Evolutionary conservation across 768 basidiomycete genomes (phyloP), one percentile per base, ranked within the genome.

Genomic region (Tulasnella sp.): DNA sequence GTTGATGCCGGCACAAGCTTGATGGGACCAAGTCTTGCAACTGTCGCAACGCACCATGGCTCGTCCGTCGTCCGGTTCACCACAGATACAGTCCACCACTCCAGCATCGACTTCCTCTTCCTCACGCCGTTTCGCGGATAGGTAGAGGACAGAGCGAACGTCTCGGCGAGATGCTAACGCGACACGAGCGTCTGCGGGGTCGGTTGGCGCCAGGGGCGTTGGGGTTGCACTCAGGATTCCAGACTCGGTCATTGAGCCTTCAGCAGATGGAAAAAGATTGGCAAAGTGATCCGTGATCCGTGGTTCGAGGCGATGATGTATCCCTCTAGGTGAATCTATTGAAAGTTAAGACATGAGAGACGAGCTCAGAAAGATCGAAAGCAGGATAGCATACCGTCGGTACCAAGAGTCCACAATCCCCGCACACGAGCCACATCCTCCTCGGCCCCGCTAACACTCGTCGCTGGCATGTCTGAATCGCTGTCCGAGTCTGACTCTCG

Each of bases 21-120:
- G 83, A 79, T 94, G 92, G 77, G 90, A 93, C 92, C 92, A 94
- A 17, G 83, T 88, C 77, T 86, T 83, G 78, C 92, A 94, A 4
- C 84, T 83, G 76, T 94, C 91, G 75, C 92, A 94, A 76, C 92
- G 92, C 37, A 94, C 92, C 62, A 91, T 83, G 72, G 87, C 85
- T n/a, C 88, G 82, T 3, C 89, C 91, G 73, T 91, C 89, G 75
- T 90, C 88, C 67, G 80, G 82, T 19, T 87, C 88, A 52, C 81
- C 80, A 77, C 91, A 93, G 34, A 90, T 82, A 77, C 92, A 94
- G 19, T 88, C 76, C 19, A 84, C 79, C 64, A 86, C 85, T 12
- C 84, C 84, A 5, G 84, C 84, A 14, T 83, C 83, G 12, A 81
- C 82, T 16, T 83, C 81, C 5, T 29, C 42, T 78, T 41, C 81